phyloP scores from a whole-genome alignment of 1,284 basidiomycete genomes.

The Paramarasmius palmivorus region DNA sequence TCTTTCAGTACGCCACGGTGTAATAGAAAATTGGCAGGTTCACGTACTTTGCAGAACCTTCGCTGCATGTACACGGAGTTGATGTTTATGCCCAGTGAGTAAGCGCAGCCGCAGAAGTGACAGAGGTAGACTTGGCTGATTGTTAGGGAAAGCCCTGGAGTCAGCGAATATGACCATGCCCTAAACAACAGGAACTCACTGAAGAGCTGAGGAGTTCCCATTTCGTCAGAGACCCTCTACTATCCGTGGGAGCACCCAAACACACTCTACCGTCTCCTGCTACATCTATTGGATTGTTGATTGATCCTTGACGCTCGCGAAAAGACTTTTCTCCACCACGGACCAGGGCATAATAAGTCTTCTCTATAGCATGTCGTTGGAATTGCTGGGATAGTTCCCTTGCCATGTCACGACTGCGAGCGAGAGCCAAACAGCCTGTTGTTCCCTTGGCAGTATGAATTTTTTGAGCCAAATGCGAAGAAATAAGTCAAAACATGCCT shows the following conservation, averaged over 20 bases:
- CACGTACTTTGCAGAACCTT: slow-evolving; percentile 46
- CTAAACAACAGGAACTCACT: slow-evolving; percentile 47
- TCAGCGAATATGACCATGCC: neutral
- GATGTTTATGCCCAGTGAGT: slow-evolving; percentile 69
- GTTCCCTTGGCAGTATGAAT: slow-evolving; percentile 55
- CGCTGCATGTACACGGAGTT: slow-evolving; percentile 67
- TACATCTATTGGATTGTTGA: slow-evolving; percentile 40
- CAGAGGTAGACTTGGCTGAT: slow-evolving; percentile 48
- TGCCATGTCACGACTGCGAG: slow-evolving; percentile 44
- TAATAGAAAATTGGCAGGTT: neutral
- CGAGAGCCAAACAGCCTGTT: slow-evolving; percentile 63
- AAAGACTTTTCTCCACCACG: slow-evolving; percentile 53
- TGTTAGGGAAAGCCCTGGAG: slow-evolving; percentile 12
- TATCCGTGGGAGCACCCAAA: slow-evolving; percentile 30
- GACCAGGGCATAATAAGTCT: slow-evolving; percentile 70
- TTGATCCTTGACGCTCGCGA: slow-evolving; percentile 38
- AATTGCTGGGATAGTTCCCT: slow-evolving; percentile 58
- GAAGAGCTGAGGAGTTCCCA: slow-evolving; percentile 65
- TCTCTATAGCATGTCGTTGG: slow-evolving; percentile 43
- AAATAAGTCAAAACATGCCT: too few species aligned
- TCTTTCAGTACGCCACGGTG: slow-evolving; percentile 7
- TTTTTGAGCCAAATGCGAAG: too few species aligned
- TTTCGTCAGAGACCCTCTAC: slow-evolving; percentile 48
- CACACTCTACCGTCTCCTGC: slow-evolving; percentile 47
- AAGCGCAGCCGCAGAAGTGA: slow-evolving; percentile 58